Conservation (phyloP, 352 stramenopile species). For the Globisporangium cystogenes region DNA sequence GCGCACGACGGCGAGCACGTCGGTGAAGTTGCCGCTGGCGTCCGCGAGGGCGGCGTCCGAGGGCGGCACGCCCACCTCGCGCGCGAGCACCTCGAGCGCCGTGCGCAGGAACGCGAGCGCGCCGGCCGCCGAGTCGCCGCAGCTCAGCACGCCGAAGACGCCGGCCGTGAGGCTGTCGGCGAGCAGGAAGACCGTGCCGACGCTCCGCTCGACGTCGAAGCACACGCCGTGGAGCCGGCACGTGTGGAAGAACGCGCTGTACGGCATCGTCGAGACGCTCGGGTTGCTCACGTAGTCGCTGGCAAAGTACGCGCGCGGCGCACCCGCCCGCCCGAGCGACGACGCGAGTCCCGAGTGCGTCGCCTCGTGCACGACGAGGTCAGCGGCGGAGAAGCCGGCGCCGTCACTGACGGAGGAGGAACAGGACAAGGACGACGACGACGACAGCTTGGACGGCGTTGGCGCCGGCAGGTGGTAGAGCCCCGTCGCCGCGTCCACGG, state of each 20-base stretch:
- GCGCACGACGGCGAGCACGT: slow-evolving; percentile 45
- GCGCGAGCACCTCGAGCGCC: slow-evolving; percentile 69
- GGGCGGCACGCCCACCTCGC: slow-evolving; percentile 48
- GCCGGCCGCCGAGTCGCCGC: slow-evolving; percentile 40
- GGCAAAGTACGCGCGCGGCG: slow-evolving; percentile 54
- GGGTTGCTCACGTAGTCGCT: slow-evolving; percentile 77
- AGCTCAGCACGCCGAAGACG: slow-evolving; percentile 65
- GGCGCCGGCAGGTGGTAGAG: slow-evolving; percentile 25
- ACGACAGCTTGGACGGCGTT: not conserved
- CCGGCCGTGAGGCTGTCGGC: slow-evolving; percentile 76
- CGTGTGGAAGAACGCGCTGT: slow-evolving; percentile 83
- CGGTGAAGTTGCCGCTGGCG: slow-evolving; percentile 47
- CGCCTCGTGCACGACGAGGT: slow-evolving; percentile 25
- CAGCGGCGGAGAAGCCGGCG: not conserved
- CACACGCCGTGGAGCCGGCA: slow-evolving; percentile 85
- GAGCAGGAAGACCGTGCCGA: slow-evolving; percentile 73
- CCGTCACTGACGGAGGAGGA: not conserved
- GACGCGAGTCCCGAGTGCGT: slow-evolving; percentile 14
- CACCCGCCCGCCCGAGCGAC: slow-evolving; percentile 12
- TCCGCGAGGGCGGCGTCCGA: no score
- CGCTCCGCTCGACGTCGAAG: slow-evolving; percentile 66
- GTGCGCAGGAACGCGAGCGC: slow-evolving; percentile 56
- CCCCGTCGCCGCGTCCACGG: slow-evolving; percentile 28
- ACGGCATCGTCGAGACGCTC: slow-evolving; percentile 71
- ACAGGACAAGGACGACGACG: no score